Evolutionary conservation across 805 yeast genomes (phyloP).

Genomic region (Nakazawaea siamensis): DNA sequence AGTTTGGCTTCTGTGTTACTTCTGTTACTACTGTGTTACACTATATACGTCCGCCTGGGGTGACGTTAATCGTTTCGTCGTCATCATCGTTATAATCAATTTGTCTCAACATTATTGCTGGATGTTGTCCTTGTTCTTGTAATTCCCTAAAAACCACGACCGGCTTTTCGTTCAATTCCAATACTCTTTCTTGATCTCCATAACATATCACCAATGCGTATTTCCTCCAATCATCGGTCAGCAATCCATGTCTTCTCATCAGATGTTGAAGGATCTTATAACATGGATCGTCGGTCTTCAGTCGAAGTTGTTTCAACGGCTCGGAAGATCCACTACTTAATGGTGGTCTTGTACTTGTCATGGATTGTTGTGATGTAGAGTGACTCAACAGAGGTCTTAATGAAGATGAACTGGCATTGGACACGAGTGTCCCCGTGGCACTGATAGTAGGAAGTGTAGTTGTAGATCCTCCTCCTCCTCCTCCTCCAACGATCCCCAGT

Average conservation of each 20-base stretch:
- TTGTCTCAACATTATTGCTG: constrained; percentile 87
- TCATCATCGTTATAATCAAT: constrained; percentile 40
- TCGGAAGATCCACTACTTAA: constrained; percentile 29
- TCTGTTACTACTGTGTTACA: too few relatives aligned
- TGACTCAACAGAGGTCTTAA: constrained; percentile 1
- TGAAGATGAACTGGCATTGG: constrained; percentile 1
- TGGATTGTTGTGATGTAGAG: constrained; percentile 7
- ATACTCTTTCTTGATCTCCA: constrained; percentile 81
- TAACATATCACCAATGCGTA: constrained; percentile 85
- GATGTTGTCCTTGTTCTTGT: constrained; percentile 78
- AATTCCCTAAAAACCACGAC: constrained; percentile 78
- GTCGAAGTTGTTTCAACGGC: constrained; percentile 75
- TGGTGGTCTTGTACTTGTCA: constrained; percentile 4
- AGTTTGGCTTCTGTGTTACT: too few relatives aligned
- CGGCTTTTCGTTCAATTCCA: constrained; percentile 83
- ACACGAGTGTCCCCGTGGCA: not conserved
- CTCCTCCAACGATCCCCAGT: not conserved
- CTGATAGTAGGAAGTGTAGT: not conserved
- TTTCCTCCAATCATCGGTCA: constrained; percentile 75
- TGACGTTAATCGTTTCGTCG: constrained; percentile 12
- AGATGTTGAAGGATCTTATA: constrained; percentile 82
- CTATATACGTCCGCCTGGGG: constrained; percentile 10
- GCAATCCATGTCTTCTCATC: constrained; percentile 74
- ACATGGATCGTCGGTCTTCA: constrained; percentile 88
- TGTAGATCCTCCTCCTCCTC: not conserved